Evolutionary conservation across 768 basidiomycete species (phyloP), one percentile per base, ranked within the genome.

Genomic region (Fomitopsis serialis): DNA sequence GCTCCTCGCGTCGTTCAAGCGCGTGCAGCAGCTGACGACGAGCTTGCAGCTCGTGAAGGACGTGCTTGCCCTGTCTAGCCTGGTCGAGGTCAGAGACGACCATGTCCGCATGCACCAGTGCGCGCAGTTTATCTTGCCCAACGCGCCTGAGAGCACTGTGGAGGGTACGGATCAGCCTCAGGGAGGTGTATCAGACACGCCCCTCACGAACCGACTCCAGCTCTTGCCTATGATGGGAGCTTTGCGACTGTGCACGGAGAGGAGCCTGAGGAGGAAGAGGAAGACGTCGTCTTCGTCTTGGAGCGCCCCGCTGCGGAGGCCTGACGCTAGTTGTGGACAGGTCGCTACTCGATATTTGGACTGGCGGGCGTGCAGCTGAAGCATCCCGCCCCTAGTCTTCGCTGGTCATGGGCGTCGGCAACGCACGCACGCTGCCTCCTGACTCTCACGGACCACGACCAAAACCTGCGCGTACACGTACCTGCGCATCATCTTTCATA

Each of bases 1-100:
- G 13, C 72, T 93, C 48, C 77, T 98, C 53, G 87, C 91, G 1
- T 89, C 90, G 11, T 98, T 97, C 76, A 91, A 89, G 62, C 86
- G 94, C 40, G 80, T 96, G 52, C 79, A 75, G 61, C 75, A 75
- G 45, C 68, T 95, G 51, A 91, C 91, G 7, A 22, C 63, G 48
- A 79, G 85, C 48, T 56, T 67, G 21, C 71, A 78, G 23, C 70
- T 89, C 37, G 87, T 96, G 42, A 73, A 72, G 45, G 89, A 92
- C 29, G 84, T 87, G 12, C 74, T 95, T 58, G 68, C 59, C 10
- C 72, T 86, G 19, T 93, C 91, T 6, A 71, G 71, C 7, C 58
- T 86, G 23, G 80, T 91, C 48, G 87, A 96, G 67, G 83, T 94
- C n/a, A 73, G 69, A 24, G 72, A 76, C 8, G 77, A 81, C 36